Base-by-base conservation (phyloP, 306 rosid genomes). In the Casuarina equisetifolia region DNA sequence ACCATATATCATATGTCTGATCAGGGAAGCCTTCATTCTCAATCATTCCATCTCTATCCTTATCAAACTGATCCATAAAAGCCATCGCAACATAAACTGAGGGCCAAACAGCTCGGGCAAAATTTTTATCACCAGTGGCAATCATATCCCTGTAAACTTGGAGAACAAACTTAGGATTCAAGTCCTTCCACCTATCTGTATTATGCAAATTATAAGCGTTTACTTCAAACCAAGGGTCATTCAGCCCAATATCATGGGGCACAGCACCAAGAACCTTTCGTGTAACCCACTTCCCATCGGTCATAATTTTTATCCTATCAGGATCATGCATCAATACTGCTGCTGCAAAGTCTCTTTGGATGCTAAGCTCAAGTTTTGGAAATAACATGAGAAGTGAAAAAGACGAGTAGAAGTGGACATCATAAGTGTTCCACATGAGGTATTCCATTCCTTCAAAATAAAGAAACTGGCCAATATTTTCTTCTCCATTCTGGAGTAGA, bases 261-360 rank as follows among this genome's bases (percentile, higher is more conserved):
- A 94, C 97, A 72, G 98, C 94, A 75, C 98, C 98, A 50, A 94
- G 97, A 87, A 89, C 97, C 76, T 94, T 94, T 85, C 97, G 85
- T 55, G 89, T 70, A 46, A 11, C 97, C 91, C 88, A 88, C 55
- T 62, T 78, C 66, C 98, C 98, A 83, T 87, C 84, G 74, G 61
- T 44, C 51, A 94, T 82, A 81, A 87, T 82, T 82, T 81, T 79
- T 88, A 89, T 88, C 76, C 85, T 92, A 74, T 81, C 88, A 79
- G 98, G 95, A 84, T 94, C 98, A 35, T 94, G 98, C 97, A 92
- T 90, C 91, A 94, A 88, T 45, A 94, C 98, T 42, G 97, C 97
- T 42, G 97, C 97, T 17, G 98, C 98, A 76, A 92, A 92, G 91
- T 94, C 98, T 83, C 98, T 88, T 78, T 94, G 98, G 86, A 94